Base-by-base conservation (phyloP, 352 stramenopile genomes). In the Blastocystis sp. region DNA sequence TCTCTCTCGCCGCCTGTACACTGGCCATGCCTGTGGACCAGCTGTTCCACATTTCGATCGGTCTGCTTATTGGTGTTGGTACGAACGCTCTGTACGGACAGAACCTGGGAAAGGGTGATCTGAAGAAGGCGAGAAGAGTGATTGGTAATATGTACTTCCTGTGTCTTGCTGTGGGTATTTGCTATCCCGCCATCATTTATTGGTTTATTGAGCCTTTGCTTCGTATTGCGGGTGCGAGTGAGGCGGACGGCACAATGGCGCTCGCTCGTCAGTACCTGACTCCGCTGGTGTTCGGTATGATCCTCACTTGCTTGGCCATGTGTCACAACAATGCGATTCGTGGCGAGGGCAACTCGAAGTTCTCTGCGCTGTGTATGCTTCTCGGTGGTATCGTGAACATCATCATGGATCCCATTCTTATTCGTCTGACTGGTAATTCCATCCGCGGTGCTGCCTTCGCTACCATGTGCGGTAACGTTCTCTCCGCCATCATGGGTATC, bases 81-180 rank as follows among this genome's bases (percentile, higher is more conserved):
- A 76, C 64, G 17, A 76, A 48, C 74, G 61, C 76, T 54, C 10
- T 70, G 3, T 87, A 87, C 74, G 61, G 61, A 24, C 76, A 76
- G 61, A 76, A 76, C 43, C n/a, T 87, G 24, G 76, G 76, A 40
- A 40, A 61, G 52, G 59, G 42, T 2, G 64, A 87, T 71, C 14
- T 57, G 3, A 87, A 87, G 64, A 87, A 11, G 21, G 76, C 76
- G 38, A 64, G 59, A 38, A 14, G 59, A 10, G 34, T 76, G 7
- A 76, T 87, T 62, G 76, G 54, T 71, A 87, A 87, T 21, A 76
- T 70, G 61, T 87, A 87, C n/a, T 7, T 87, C 34, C 60, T 87
- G 64, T 70, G 61, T 42, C 1, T 87, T 3, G 19, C 45, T 45
- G 34, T 87, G 2, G 76, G 76, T 42, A 71, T 87, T 71, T 19